Evolutionary conservation across 495 filamentous ascomycete genomes (phyloP).

Genomic region (Aspergillus cavernicola): DNA sequence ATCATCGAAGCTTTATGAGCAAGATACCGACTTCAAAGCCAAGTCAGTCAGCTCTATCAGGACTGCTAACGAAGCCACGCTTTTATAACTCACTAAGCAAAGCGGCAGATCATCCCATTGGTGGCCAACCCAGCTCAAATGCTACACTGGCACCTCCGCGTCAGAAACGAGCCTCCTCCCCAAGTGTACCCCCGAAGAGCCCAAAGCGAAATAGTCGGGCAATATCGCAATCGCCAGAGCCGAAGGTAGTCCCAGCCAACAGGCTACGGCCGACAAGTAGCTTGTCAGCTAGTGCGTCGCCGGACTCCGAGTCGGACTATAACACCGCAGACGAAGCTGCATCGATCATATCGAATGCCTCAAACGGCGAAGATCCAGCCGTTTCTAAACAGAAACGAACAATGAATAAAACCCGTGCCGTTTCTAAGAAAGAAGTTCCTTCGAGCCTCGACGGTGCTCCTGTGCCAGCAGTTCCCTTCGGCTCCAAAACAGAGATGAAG

Average conservation of each 20-base stretch:
- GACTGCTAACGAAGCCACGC: conserved; percentile 7
- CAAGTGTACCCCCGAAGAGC: conserved; percentile 1
- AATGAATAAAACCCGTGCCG: background rate
- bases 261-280: conserved; percentile 8
- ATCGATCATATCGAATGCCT: conserved; percentile 14
- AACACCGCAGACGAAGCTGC: conserved; percentile 37
- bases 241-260: background rate
- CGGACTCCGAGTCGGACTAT: conserved; percentile 27
- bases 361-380: background rate
- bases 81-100: conserved; percentile 13
- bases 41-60: conserved; percentile 5
- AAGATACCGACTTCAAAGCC: conserved; percentile 2
- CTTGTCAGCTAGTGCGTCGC: conserved; percentile 15
- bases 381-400: background rate
- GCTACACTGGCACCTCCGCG: background rate
- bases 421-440: background rate
- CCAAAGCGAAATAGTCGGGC: background rate
- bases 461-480: background rate
- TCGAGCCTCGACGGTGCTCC: background rate
- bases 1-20: background rate
- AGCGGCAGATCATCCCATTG: background rate
- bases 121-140: background rate
- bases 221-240: background rate
- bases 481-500: background rate
- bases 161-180: background rate